Evolutionary conservation across 768 basidiomycete species (phyloP), one percentile per base, ranked within the genome.

Genomic region (Podaxis mareebaensis): DNA sequence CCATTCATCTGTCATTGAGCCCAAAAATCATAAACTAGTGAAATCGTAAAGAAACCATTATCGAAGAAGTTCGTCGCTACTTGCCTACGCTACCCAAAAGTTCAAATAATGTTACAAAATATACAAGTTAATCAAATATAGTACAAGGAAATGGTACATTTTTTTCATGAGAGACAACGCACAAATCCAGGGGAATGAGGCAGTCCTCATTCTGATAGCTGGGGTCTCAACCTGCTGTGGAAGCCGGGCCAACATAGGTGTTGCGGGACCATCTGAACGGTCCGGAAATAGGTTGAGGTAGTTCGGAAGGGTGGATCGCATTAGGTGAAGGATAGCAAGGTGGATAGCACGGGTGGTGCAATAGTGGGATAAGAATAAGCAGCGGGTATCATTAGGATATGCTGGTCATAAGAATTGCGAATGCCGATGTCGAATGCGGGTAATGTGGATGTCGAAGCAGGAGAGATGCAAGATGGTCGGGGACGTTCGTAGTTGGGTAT

Each of bases 381-480:
- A 58, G 40, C 57, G 64, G 64, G 64, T 65, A 65, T 65, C 64
- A 65, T 65, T 61, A 65, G 42, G 28, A 61, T 39, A 55, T 64
- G 55, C 12, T 28, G 38, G 52, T 58, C 51, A 48, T 54, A 53
- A 36, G 53, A 62, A 53, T 52, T 52, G 36, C 36, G 48, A 24
- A 51, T 65, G 46, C 24, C 46, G 38, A 44, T 65, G 60, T 57
- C 36, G 49, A 60, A 60, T 60, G 58, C 36, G 24, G 30, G 40
- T 17, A 39, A 52, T 60, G 49, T 11, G 20, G 24, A 30, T 33
- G 51, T 51, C 20, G 44, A 57, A 42, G 54, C 28, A 40, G 11
- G 28, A 4, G 17, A 28, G 26, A 33, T 17, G 17, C 44, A 20
- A 20, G 20, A 20, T 42, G 44, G 20, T 46, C 46, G 26, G 36